phyloP scores from a whole-genome alignment of 257 asterid species.

The Plectranthus barbatus region DNA sequence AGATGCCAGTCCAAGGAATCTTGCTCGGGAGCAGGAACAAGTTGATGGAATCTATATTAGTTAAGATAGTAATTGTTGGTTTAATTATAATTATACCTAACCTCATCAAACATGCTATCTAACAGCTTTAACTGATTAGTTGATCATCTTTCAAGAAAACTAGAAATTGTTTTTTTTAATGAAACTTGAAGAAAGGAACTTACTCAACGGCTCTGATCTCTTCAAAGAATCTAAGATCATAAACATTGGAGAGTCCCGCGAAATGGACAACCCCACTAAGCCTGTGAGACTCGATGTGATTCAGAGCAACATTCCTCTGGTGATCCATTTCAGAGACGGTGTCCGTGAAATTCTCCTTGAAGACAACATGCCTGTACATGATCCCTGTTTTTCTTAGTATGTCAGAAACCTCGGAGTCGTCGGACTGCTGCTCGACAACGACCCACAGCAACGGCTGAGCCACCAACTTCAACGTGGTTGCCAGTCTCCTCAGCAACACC shows the following conservation, averaged over 20 bases:
- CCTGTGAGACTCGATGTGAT: conserved; percentile 83
- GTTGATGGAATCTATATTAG: not conserved
- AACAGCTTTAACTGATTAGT: not conserved
- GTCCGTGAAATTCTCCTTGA: conserved; percentile 72
- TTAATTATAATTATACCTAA: not conserved
- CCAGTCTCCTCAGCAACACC: conserved; percentile 47
- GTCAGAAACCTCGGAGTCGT: conserved; percentile 49
- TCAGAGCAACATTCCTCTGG: conserved; percentile 74
- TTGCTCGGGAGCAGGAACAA: not conserved
- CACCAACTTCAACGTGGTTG: conserved; percentile 65
- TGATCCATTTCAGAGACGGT: conserved; percentile 57
- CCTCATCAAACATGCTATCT: not conserved
- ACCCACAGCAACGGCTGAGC: conserved; percentile 78
- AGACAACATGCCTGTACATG: conserved; percentile 82
- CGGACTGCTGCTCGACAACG: conserved; percentile 63
- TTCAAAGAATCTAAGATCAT: conserved; percentile 75
- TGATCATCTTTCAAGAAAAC: too few relatives aligned
- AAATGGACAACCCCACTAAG: conserved; percentile 85
- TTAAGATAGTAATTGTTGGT: not conserved
- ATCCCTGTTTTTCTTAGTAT: conserved; percentile 61
- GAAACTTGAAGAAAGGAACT: conserved; percentile 18
- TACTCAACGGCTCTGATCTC: conserved; percentile 73
- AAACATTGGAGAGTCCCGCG: conserved; percentile 67
- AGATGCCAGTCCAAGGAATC: not conserved
- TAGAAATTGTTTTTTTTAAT: too few relatives aligned